phyloP scores from a whole-genome alignment of 176 grass and related monocot genomes.

The Triticum dicoccoides region DNA sequence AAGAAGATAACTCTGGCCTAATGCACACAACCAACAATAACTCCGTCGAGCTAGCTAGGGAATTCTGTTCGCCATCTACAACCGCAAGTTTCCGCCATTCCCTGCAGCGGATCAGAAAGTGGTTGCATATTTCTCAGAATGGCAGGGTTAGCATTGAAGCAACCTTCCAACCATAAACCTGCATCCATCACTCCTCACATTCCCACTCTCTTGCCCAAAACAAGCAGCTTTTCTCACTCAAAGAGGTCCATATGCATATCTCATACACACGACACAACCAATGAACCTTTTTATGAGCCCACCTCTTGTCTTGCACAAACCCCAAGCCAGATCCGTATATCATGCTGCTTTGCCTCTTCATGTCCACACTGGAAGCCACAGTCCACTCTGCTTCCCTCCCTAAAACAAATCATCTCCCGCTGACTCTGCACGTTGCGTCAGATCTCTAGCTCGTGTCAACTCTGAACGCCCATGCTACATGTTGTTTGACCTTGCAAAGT shows the following conservation, averaged over 20 bases:
- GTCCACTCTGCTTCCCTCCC: background rate
- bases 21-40: too few species aligned
- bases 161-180: background rate
- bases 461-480: background rate
- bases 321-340: slow-evolving; percentile 14
- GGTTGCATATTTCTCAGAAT: background rate
- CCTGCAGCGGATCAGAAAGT: background rate
- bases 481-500: background rate
- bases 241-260: background rate
- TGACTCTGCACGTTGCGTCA: background rate
- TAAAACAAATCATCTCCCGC: background rate
- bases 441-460: background rate
- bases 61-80: too few species aligned
- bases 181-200: background rate
- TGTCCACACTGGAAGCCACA: background rate
- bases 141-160: background rate
- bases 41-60: too few species aligned
- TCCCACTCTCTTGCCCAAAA: background rate
- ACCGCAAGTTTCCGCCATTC: too few species aligned
- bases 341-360: background rate
- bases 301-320: background rate
- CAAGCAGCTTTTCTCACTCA: background rate
- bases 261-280: background rate
- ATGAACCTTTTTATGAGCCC: background rate
- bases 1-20: too few species aligned